These are phyloP conservation scores for Penicillium macrosclerotiorum DNA, from an alignment of 495 filamentous ascomycete species.

Conservation along the genomic window DNA sequence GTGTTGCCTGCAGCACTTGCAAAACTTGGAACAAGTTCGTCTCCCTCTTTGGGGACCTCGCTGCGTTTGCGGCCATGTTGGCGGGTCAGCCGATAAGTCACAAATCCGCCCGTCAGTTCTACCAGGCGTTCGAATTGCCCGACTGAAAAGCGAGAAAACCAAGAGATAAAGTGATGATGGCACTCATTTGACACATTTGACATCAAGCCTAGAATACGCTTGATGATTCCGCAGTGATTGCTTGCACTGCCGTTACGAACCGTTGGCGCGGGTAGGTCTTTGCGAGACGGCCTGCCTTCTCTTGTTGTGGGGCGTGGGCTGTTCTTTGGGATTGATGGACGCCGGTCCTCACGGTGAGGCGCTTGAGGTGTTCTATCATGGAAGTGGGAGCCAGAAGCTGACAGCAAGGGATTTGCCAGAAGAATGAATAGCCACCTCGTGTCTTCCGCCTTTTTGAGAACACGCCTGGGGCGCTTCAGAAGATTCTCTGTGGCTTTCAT, in stretches of 20 bases:
- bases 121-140: conserved; percentile 68
- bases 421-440: conserved; percentile 81
- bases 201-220: conserved; percentile 78
- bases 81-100: conserved; percentile 76
- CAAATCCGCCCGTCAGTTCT: conserved; percentile 73
- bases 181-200: conserved; percentile 73
- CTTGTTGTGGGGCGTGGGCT: conserved; percentile 15
- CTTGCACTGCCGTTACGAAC: conserved; percentile 39
- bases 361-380: not conserved
- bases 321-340: conserved; percentile 29
- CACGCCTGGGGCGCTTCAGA: conserved; percentile 78
- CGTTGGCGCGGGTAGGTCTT: conserved; percentile 9
- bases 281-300: conserved; percentile 20
- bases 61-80: conserved; percentile 68
- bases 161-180: conserved; percentile 80
- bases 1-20: conserved; percentile 57
- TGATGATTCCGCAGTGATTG: conserved; percentile 79
- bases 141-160: conserved; percentile 74
- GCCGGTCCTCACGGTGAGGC: conserved; percentile 23
- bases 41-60: conserved; percentile 52
- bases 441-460: conserved; percentile 66
- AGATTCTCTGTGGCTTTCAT: conserved; percentile 82
- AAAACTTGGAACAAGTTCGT: conserved; percentile 69
- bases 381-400: conserved; percentile 26
- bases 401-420: conserved; percentile 76